These are phyloP conservation scores for Penicillium coprophilum DNA, from an alignment of 495 filamentous ascomycete genomes.

Conservation along the genomic window DNA sequence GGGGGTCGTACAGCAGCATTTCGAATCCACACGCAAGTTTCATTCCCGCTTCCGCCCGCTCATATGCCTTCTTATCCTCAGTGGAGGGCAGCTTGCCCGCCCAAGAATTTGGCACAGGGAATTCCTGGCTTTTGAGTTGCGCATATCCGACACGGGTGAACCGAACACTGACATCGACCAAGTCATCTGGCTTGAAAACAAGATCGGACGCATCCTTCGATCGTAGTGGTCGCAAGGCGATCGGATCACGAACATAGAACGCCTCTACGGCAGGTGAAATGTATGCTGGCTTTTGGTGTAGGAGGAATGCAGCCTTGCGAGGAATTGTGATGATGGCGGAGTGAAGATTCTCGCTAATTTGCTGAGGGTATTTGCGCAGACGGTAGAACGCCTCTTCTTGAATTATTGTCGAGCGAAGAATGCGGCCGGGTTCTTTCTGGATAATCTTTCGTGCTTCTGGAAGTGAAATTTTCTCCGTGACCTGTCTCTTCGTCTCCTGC, in stretches of 20 bases:
- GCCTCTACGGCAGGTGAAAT: conserved; percentile 84
- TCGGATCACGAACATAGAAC: conserved; percentile 89
- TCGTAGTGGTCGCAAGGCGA: conserved; percentile 67
- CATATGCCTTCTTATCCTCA: conserved; percentile 39
- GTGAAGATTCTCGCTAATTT: conserved; percentile 70
- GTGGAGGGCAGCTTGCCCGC: conserved; percentile 35
- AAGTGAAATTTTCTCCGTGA: conserved; percentile 54
- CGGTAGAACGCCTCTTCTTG: conserved; percentile 91
- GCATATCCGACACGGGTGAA: conserved; percentile 91
- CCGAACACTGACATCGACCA: conserved; percentile 71
- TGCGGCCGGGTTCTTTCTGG: conserved; percentile 44
- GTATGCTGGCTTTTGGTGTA: conserved; percentile 68
- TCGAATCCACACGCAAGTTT: conserved; percentile 90
- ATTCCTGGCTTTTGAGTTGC: conserved; percentile 88
- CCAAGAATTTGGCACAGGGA: conserved; percentile 67
- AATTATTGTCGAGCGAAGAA: conserved; percentile 66
- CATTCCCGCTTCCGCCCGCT: conserved; percentile 73
- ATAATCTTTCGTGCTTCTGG: conserved; percentile 61
- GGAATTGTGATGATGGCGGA: conserved; percentile 70
- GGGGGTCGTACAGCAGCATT: conserved; percentile 70
- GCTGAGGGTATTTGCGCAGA: conserved; percentile 74
- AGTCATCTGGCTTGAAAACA: conserved; percentile 70
- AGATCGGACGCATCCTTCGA: conserved; percentile 45
- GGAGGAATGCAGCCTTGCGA: conserved; percentile 75
- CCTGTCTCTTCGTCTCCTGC: conserved; percentile 29